Percentiles rank a stretch among this genome's conserved stretches.
Conservation (phyloP, 129 eudicot genomes). For the Pittosporum tobira region DNA sequence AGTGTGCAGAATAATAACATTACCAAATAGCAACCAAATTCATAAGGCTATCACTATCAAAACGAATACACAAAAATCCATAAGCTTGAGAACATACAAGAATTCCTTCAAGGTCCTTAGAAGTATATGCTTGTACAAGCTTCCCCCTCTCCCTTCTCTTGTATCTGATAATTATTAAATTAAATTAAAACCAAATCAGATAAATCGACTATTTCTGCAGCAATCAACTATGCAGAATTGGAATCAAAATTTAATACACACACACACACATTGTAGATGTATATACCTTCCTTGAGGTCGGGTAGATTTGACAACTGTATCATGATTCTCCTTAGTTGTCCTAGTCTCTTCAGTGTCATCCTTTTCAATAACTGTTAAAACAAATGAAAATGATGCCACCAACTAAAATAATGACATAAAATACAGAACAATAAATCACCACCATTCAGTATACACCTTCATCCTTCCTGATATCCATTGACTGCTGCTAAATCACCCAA, state of each 20-base stretch:
- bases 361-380: constrained; percentile 24
- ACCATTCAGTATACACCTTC: constrained; percentile 35
- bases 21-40: constrained; percentile 7
- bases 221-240: background rate
- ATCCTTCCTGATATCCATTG: constrained; percentile 29
- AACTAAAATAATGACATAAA: background rate
- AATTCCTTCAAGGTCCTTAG: constrained; percentile 82
- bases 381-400: background rate
- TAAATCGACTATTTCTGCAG: background rate
- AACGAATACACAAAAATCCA: background rate
- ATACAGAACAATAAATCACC: background rate
- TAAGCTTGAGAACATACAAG: constrained; percentile 45
- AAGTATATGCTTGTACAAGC: constrained; percentile 49
- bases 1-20: background rate
- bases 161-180: constrained; percentile 37
- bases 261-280: background rate
- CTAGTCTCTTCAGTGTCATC: constrained; percentile 24
- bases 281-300: constrained; percentile 82
- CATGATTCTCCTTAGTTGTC: constrained; percentile 22
- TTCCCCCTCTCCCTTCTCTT: constrained; percentile 80
- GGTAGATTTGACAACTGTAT: constrained; percentile 41
- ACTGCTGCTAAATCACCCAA: constrained; percentile 37
- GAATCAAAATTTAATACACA: background rate
- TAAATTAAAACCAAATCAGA: background rate
- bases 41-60: background rate